These are phyloP conservation scores for Dryadomyces quercivorus DNA, from an alignment of 2,329 filamentous ascomycete species.

Conservation along the genomic window DNA sequence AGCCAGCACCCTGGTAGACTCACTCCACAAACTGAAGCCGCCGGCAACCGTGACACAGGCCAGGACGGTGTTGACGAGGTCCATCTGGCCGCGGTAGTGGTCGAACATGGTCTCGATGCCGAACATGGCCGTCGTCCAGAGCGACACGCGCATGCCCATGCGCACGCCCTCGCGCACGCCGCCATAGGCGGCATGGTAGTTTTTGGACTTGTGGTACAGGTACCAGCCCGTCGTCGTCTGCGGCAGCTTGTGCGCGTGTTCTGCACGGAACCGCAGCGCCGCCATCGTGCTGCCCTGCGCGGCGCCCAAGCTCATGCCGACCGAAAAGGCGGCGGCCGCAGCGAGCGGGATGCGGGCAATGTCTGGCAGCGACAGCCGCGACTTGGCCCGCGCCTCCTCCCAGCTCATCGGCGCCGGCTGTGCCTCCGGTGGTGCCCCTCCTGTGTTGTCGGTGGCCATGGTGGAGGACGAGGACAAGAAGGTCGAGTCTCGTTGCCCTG, in stretches of 20 bases:
- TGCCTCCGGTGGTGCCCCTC: not conserved
- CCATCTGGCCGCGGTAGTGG: slow-evolving; percentile 53
- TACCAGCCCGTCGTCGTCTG: slow-evolving; percentile 80
- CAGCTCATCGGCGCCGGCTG: not conserved
- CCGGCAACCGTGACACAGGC: slow-evolving; percentile 79
- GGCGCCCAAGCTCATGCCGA: slow-evolving; percentile 61
- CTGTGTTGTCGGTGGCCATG: not conserved
- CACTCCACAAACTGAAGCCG: slow-evolving; percentile 77
- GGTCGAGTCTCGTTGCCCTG: too few relatives aligned
- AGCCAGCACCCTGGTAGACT: slow-evolving; percentile 19
- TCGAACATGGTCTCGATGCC: slow-evolving; percentile 79
- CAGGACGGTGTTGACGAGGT: slow-evolving; percentile 69
- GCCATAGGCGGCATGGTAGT: slow-evolving; percentile 72
- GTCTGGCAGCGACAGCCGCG: slow-evolving; percentile 51
- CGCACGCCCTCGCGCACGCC: slow-evolving; percentile 67
- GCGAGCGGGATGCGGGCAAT: slow-evolving; percentile 54
- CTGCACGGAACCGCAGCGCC: slow-evolving; percentile 77
- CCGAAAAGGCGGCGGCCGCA: slow-evolving; percentile 46
- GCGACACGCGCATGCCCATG: slow-evolving; percentile 57
- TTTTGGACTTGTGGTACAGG: slow-evolving; percentile 97
- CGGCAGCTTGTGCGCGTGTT: slow-evolving; percentile 90
- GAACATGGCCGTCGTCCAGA: slow-evolving; percentile 68
- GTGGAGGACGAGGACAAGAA: not conserved
- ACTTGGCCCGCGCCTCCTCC: slow-evolving; percentile 22
- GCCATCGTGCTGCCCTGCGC: slow-evolving; percentile 61